Base-by-base conservation (phyloP, 257 asterid genomes). In the Solanum boliviense region DNA sequence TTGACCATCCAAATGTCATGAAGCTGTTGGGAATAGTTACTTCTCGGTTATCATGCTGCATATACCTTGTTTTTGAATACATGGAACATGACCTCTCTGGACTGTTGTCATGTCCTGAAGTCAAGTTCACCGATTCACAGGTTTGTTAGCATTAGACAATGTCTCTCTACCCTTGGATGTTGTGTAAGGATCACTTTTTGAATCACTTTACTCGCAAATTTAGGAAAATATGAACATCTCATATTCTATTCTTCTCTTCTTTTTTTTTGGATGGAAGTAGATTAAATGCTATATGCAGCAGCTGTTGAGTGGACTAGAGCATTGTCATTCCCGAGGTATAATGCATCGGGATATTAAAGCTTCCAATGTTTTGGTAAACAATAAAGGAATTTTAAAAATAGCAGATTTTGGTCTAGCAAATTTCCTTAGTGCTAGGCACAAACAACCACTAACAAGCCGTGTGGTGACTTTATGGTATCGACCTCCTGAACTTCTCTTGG, bases 11-110 rank as follows among this genome's bases (percentile, higher is more conserved):
- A 4, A 97, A 97, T 83, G 88, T 97, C 88, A 94, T 97, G 97
- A 97, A 97, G 90, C 93, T 97, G 84, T 98, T 95, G 89, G 99
- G 99, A 32, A 96, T 97, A 56, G 93, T 97, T 38, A 95, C 99
- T 4, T 97, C 99, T 32, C 89, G 92, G 34, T 86, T 94, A 44
- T 96, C 99, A 2, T 90, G 93, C 41, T 94, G 93, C 87, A 89
- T 97, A 44, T 95, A 94, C 94, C 97, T 97, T 62, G 99, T 97
- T 52, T 97, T 97, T 86, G 99, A 97, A 90, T 97, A 96, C 92
- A 97, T 97, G 99, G 99, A 97, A 88, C 99, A 97, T 34, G 99
- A 97, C 88, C 98, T 97, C 29, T 91, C 98, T 2, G 99, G 99
- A 31, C 92, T 97, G 20, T 87, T 97, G 29, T 93, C 99, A 12